Evolutionary conservation across 2,329 filamentous ascomycete genomes (phyloP).

Genomic region (Colletotrichum tropicale): DNA sequence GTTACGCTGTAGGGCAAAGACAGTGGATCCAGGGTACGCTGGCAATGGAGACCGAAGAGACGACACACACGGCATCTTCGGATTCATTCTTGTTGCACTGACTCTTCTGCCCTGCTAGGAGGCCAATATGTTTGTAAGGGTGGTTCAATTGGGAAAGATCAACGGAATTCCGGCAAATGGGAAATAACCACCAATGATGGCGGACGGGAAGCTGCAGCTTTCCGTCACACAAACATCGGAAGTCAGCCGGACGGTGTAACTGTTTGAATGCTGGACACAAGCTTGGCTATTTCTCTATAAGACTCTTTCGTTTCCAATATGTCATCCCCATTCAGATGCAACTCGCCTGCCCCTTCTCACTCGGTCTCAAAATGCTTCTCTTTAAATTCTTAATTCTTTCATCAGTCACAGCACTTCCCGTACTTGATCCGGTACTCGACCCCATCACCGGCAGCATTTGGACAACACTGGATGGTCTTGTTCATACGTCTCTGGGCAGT

Average conservation of each 20-base stretch:
- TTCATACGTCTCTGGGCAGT: background rate
- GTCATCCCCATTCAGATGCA: background rate
- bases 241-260: background rate
- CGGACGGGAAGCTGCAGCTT: background rate
- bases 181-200: background rate
- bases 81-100: background rate
- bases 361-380: background rate
- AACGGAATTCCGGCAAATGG: background rate
- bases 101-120: background rate
- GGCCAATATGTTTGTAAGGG: background rate
- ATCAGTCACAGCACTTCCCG: background rate
- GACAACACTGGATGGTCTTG: background rate
- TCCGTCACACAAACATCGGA: background rate
- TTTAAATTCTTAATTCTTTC: background rate
- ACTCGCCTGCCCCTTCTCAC: background rate
- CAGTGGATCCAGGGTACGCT: background rate
- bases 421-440: background rate
- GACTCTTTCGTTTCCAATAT: background rate
- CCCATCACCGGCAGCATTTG: background rate
- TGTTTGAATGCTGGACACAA: background rate
- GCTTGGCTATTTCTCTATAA: background rate
- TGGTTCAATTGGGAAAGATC: background rate
- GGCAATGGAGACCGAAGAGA: background rate
- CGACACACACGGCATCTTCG: background rate
- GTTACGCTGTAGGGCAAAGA: background rate